Conservation (phyloP, 805 yeast species). For the Nakazawaea populi region DNA sequence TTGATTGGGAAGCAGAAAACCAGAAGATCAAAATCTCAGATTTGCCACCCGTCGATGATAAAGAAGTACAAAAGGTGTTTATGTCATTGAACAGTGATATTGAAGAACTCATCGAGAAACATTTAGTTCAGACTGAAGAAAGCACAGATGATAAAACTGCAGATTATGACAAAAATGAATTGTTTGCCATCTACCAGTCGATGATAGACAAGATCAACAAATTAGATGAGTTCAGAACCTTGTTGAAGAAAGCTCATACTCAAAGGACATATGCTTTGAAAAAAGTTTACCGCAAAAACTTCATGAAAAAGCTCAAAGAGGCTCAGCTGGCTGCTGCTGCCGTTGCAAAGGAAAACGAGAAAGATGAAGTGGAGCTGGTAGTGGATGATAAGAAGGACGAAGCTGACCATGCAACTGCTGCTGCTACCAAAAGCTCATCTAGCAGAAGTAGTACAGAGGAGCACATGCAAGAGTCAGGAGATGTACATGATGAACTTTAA, state of each 20-base stretch:
- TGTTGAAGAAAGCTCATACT: conserved; percentile 21
- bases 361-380: neutral
- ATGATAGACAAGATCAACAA: conserved; percentile 15
- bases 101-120: conserved; percentile 20
- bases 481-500: neutral
- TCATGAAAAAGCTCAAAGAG: conserved; percentile 5
- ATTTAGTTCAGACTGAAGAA: conserved; percentile 19
- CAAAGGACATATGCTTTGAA: conserved; percentile 20
- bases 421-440: neutral
- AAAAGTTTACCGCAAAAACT: conserved; percentile 8
- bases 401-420: neutral
- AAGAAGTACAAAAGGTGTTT: conserved; percentile 21
- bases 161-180: conserved; percentile 15
- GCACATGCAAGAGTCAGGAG: neutral
- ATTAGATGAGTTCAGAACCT: conserved; percentile 12
- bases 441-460: neutral
- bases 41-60: conserved; percentile 20
- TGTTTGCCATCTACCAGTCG: conserved; percentile 19
- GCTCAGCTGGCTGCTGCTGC: conserved; percentile 4
- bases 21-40: conserved; percentile 31
- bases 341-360: neutral
- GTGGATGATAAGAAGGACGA: neutral
- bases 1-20: conserved; percentile 50
- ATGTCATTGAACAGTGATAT: conserved; percentile 21
- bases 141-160: conserved; percentile 13